phyloP scores from a whole-genome alignment of 257 asterid genomes.

The Rauvolfia tetraphylla region DNA sequence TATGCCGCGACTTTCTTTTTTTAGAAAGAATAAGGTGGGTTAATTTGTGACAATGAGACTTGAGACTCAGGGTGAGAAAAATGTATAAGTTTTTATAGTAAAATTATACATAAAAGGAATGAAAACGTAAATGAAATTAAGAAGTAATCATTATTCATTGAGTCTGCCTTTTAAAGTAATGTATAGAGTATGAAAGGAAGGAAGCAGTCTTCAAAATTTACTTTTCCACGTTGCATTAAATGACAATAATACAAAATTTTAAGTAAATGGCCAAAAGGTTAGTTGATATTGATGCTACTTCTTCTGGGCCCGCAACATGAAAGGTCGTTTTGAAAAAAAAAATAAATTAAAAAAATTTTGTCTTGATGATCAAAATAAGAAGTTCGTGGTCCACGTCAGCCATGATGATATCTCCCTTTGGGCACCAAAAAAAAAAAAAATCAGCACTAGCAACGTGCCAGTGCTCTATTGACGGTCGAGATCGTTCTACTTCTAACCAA shows the following conservation, averaged over 20 bases:
- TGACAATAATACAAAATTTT: neutral
- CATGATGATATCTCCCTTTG: constrained; percentile 13
- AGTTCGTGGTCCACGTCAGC: constrained; percentile 29
- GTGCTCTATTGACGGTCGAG: constrained; percentile 37
- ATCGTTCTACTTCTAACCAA: constrained; percentile 42
- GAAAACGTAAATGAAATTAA: too few relatives aligned
- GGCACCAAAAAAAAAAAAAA: constrained; percentile 17
- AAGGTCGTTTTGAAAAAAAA: neutral
- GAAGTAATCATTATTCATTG: too few relatives aligned
- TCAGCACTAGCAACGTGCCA: constrained; percentile 24
- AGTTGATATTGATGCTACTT: neutral
- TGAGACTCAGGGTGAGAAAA: too few relatives aligned
- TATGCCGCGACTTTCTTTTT: too few relatives aligned
- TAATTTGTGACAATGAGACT: too few relatives aligned
- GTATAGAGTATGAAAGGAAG: too few relatives aligned
- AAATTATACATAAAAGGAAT: too few relatives aligned
- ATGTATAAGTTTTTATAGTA: too few relatives aligned
- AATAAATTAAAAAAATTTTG: neutral
- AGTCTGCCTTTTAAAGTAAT: neutral
- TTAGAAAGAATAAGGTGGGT: too few relatives aligned
- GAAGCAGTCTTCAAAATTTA: too few relatives aligned
- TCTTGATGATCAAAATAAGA: neutral
- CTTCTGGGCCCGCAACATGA: neutral
- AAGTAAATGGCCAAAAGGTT: constrained; percentile 5
- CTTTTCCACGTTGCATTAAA: neutral